These are phyloP conservation scores for Podila epigama DNA, from an alignment of 192 early-diverging fungal species.

Conservation along the genomic window DNA sequence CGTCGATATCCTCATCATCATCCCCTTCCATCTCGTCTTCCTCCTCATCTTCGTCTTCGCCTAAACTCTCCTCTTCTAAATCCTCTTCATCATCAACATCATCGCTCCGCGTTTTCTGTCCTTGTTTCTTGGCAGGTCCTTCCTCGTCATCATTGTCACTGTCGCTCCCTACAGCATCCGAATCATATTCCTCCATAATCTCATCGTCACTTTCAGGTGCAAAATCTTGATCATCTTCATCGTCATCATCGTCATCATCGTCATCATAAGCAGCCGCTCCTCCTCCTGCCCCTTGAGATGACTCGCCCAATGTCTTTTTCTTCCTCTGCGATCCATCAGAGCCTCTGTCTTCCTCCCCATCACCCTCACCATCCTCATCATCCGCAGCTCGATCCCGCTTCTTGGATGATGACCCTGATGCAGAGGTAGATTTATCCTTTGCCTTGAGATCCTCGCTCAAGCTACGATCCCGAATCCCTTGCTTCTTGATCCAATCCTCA, in stretches of 20 bases:
- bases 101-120: no score
- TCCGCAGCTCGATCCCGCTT: constrained; percentile 20
- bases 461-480: constrained; percentile 40
- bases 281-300: neutral
- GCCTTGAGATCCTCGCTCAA: constrained; percentile 47
- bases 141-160: constrained; percentile 1
- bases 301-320: neutral
- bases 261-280: neutral
- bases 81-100: constrained; percentile 17
- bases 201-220: constrained; percentile 44
- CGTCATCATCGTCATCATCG: constrained; percentile 15
- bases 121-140: neutral
- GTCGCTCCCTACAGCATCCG: constrained; percentile 17
- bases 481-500: constrained; percentile 46
- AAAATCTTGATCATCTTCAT: constrained; percentile 45
- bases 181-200: constrained; percentile 46
- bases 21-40: constrained; percentile 16
- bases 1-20: constrained; percentile 6
- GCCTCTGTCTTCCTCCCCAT: neutral
- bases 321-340: neutral
- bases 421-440: constrained; percentile 23
- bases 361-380: constrained; percentile 10
- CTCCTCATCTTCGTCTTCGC: constrained; percentile 8
- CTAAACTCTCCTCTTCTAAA: constrained; percentile 7
- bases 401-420: neutral